A percentile compares a stretch with the other conserved stretches of the same genome.
Conservation (phyloP, 192 early-diverging fungal species). For the Podila epicladia region DNA sequence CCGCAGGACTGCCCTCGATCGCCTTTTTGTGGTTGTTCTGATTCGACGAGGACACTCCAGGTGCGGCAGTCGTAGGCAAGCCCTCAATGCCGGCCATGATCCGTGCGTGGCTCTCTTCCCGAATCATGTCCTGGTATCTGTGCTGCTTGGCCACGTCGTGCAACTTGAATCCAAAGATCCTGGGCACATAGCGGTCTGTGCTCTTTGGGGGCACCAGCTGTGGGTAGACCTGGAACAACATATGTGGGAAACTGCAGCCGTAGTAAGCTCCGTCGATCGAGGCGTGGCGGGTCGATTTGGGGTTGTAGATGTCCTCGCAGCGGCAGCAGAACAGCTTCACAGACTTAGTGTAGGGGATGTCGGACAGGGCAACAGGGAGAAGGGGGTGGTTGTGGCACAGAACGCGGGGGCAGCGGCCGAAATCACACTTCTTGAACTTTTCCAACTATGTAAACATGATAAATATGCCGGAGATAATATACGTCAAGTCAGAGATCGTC, state of each 20-base stretch:
- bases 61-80: slow-evolving; percentile 33
- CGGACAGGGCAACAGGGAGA: slow-evolving; percentile 89
- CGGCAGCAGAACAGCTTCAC: slow-evolving; percentile 97
- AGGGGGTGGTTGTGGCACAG: slow-evolving; percentile 91
- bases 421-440: slow-evolving; percentile 93
- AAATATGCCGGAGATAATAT: not conserved
- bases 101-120: slow-evolving; percentile 72
- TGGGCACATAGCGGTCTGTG: slow-evolving; percentile 90
- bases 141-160: slow-evolving; percentile 90
- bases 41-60: not conserved
- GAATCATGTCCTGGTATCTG: slow-evolving; percentile 88
- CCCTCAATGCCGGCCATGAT: slow-evolving; percentile 53
- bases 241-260: slow-evolving; percentile 95
- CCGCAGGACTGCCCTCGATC: slow-evolving; percentile 9
- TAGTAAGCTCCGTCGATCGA: slow-evolving; percentile 96
- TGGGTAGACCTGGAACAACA: slow-evolving; percentile 94
- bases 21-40: slow-evolving; percentile 16
- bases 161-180: slow-evolving; percentile 98
- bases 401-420: slow-evolving; percentile 96
- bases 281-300: slow-evolving; percentile 86
- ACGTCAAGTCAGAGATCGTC: not conserved
- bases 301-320: slow-evolving; percentile 97
- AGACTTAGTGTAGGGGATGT: slow-evolving; percentile 82
- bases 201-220: slow-evolving; percentile 79
- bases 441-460: slow-evolving; percentile 66